Evolutionary conservation across 352 stramenopile genomes (phyloP).

Genomic region (Globisporangium cylindrosporum): DNA sequence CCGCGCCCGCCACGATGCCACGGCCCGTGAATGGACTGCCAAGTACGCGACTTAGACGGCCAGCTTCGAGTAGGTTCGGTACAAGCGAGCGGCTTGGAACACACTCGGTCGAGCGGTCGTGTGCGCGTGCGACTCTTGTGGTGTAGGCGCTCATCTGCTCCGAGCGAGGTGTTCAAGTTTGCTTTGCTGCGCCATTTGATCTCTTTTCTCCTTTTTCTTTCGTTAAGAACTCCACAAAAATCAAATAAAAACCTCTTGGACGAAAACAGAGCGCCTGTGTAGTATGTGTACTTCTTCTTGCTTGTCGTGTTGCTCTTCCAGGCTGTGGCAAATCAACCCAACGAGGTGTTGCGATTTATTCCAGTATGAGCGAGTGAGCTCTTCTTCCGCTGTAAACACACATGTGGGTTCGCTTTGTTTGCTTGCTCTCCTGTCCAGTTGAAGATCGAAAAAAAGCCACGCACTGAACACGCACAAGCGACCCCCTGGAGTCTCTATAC

Average conservation of each 20-base stretch:
- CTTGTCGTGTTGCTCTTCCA: neutral
- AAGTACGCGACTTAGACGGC: slow-evolving; percentile 97
- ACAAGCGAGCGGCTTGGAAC: slow-evolving; percentile 4
- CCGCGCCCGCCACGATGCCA: slow-evolving; percentile 92
- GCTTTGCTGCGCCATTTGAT: slow-evolving; percentile 14
- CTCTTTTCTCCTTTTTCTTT: slow-evolving; percentile 14
- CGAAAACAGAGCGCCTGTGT: neutral
- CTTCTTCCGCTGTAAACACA: neutral
- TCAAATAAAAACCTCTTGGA: slow-evolving; percentile 14
- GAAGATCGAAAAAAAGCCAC: neutral
- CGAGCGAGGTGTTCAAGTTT: slow-evolving; percentile 2
- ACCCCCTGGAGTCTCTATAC: neutral
- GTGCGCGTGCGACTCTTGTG: neutral
- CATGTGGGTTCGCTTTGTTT: slow-evolving; percentile 4
- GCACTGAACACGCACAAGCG: neutral
- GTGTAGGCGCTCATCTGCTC: slow-evolving; percentile 1
- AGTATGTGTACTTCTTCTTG: neutral
- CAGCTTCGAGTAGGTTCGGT: slow-evolving; percentile 11
- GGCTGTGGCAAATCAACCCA: neutral
- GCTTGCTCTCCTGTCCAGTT: slow-evolving; percentile 4
- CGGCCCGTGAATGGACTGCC: slow-evolving; percentile 96
- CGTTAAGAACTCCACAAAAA: slow-evolving; percentile 7
- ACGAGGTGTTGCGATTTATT: neutral
- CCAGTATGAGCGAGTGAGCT: neutral
- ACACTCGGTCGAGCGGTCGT: neutral